Evolutionary conservation across 1,139 yeast genomes (phyloP).

Genomic region (Fermentozyma sake): DNA sequence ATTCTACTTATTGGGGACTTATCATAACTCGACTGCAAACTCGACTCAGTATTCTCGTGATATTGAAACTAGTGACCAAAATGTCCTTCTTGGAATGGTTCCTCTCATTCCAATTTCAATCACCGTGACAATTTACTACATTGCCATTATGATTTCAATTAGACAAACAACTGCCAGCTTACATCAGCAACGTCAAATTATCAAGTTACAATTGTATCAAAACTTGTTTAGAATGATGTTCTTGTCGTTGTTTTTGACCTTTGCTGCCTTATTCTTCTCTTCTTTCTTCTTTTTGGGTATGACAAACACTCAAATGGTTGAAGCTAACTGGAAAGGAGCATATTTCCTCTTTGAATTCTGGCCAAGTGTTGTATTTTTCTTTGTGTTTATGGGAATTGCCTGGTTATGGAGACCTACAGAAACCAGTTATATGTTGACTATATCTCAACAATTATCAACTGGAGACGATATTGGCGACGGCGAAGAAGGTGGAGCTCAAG

Average conservation of each 20-base stretch:
- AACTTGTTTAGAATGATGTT: slow-evolving; percentile 71
- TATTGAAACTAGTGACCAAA: slow-evolving; percentile 17
- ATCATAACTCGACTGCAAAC: slow-evolving; percentile 43
- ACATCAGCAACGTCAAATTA: slow-evolving; percentile 83
- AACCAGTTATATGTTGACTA: slow-evolving; percentile 90
- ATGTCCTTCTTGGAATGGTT: slow-evolving; percentile 25
- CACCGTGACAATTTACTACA: slow-evolving; percentile 69
- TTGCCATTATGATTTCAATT: slow-evolving; percentile 68
- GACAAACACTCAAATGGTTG: slow-evolving; percentile 72
- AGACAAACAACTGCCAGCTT: slow-evolving; percentile 69
- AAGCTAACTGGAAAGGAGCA: slow-evolving; percentile 87
- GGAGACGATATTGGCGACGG: slow-evolving; percentile 55
- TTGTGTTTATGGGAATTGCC: slow-evolving; percentile 79
- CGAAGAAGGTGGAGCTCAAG: slow-evolving; percentile 28
- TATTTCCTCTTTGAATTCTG: slow-evolving; percentile 90
- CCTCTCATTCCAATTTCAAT: slow-evolving; percentile 68
- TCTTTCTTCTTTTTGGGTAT: slow-evolving; percentile 70
- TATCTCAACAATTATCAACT: slow-evolving; percentile 87
- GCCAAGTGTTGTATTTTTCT: slow-evolving; percentile 86
- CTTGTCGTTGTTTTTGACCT: slow-evolving; percentile 50
- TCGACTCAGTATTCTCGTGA: slow-evolving; percentile 19
- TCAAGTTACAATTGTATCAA: slow-evolving; percentile 83
- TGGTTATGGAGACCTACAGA: slow-evolving; percentile 98
- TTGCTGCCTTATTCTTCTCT: slow-evolving; percentile 62
- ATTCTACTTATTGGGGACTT: slow-evolving; percentile 65